Evolutionary conservation across 768 basidiomycete species (phyloP).

Genomic region (Trametes meyenii): DNA sequence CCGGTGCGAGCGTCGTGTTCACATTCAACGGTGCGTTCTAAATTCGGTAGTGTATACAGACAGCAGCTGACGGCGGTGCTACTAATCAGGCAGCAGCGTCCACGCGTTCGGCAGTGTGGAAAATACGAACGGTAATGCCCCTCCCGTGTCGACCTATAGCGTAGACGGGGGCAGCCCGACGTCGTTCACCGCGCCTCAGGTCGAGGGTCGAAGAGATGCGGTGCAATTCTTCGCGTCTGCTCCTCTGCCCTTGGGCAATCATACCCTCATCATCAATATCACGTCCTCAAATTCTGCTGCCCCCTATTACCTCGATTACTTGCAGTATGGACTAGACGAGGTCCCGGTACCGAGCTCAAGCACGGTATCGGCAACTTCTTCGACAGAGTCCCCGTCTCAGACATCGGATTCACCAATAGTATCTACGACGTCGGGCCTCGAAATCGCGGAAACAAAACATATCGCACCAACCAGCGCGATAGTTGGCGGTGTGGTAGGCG

Average conservation of each 20-base stretch:
- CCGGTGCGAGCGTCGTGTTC: slow-evolving; percentile 3
- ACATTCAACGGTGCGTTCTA: slow-evolving; percentile 1
- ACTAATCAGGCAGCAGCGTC: not conserved
- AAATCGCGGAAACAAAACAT: not conserved
- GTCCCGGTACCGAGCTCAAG: not conserved
- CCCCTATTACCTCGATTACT: slow-evolving; percentile 4
- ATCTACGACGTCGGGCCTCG: not conserved
- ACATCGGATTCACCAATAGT: not conserved
- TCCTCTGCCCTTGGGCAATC: not conserved
- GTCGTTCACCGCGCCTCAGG: not conserved
- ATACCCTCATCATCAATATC: slow-evolving; percentile 5
- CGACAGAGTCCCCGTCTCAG: not conserved
- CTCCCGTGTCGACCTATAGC: slow-evolving; percentile 1
- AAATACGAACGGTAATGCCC: not conserved
- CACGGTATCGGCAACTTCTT: not conserved
- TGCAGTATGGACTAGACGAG: not conserved
- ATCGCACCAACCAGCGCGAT: slow-evolving; percentile 1
- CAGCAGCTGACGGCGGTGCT: not conserved
- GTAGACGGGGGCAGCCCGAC: slow-evolving; percentile 4
- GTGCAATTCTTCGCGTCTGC: slow-evolving; percentile 1
- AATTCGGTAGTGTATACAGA: not conserved
- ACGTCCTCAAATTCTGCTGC: not conserved
- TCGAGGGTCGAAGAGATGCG: not conserved
- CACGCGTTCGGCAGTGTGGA: slow-evolving; percentile 1
- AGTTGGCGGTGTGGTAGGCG: slow-evolving; percentile 4